phyloP scores from a whole-genome alignment of 2,329 filamentous ascomycete species.

The Claviceps sp. region DNA sequence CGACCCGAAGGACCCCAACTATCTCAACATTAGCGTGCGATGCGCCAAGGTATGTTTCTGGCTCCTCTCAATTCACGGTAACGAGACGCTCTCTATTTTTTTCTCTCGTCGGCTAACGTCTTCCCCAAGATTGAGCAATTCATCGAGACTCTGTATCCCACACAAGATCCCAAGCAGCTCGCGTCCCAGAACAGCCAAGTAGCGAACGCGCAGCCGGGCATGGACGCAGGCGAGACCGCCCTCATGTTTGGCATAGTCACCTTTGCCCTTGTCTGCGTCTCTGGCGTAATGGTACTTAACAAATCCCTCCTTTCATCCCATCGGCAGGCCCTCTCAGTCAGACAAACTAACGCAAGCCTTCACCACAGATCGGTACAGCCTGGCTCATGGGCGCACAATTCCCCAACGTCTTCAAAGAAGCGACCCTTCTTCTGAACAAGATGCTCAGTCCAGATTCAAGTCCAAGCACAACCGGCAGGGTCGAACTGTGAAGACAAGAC shows the following conservation, averaged over 20 bases:
- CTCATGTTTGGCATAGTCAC: constrained; percentile 56
- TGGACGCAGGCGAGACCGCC: constrained; percentile 45
- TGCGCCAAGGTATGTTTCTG: constrained; percentile 59
- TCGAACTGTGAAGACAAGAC: constrained; percentile 19
- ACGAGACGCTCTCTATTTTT: too few species aligned
- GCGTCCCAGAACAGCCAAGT: constrained; percentile 25
- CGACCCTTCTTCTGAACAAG: constrained; percentile 9
- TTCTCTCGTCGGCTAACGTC: background rate
- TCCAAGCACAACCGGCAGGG: constrained; percentile 15
- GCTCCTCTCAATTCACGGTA: background rate
- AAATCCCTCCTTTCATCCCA: background rate
- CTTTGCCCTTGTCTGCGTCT: constrained; percentile 55
- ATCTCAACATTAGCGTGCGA: constrained; percentile 77
- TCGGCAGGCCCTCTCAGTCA: background rate
- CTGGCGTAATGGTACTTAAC: constrained; percentile 59
- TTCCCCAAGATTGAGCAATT: constrained; percentile 70
- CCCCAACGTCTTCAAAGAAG: constrained; percentile 33
- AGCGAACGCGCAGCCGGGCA: constrained; percentile 27
- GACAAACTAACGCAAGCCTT: background rate
- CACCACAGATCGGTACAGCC: constrained; percentile 54
- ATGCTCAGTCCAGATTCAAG: constrained; percentile 9
- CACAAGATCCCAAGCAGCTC: constrained; percentile 56
- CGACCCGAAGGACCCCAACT: constrained; percentile 84
- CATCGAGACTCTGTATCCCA: constrained; percentile 85
- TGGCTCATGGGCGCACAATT: constrained; percentile 75